These are phyloP conservation scores for Solanum chilense DNA, from an alignment of 257 asterid species.

Conservation along the genomic window DNA sequence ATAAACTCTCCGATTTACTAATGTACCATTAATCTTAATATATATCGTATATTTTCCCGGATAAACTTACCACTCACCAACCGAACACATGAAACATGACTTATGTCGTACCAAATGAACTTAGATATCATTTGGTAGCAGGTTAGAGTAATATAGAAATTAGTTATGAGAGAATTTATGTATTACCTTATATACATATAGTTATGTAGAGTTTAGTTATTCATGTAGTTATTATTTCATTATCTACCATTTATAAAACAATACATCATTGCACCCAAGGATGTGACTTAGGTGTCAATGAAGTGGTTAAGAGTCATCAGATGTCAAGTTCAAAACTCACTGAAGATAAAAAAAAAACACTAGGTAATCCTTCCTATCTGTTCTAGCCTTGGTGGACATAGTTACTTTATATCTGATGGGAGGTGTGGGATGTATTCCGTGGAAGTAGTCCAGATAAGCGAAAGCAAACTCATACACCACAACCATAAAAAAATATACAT, in stretches of 20 bases:
- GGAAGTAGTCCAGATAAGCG: background rate
- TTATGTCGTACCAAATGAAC: background rate
- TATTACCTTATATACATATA: too few species aligned
- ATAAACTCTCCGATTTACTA: background rate
- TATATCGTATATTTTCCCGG: background rate
- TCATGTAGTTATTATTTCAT: background rate
- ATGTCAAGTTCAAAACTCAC: too few species aligned
- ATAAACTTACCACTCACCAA: background rate
- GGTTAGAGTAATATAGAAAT: background rate
- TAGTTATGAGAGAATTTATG: background rate
- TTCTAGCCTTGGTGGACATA: background rate
- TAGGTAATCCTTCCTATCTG: background rate
- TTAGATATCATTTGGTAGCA: background rate
- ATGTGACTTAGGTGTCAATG: background rate
- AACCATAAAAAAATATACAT: too few species aligned
- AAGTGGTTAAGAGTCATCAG: background rate
- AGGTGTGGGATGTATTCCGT: background rate
- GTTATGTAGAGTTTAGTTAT: background rate
- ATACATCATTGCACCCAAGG: background rate
- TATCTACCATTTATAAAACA: background rate
- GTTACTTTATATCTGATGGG: background rate
- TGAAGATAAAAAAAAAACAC: background rate
- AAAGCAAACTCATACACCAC: background rate
- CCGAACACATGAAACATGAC: background rate
- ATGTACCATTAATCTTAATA: background rate